Evolutionary conservation across 805 yeast species (phyloP).

Genomic region (Scheffersomyces spartinae): DNA sequence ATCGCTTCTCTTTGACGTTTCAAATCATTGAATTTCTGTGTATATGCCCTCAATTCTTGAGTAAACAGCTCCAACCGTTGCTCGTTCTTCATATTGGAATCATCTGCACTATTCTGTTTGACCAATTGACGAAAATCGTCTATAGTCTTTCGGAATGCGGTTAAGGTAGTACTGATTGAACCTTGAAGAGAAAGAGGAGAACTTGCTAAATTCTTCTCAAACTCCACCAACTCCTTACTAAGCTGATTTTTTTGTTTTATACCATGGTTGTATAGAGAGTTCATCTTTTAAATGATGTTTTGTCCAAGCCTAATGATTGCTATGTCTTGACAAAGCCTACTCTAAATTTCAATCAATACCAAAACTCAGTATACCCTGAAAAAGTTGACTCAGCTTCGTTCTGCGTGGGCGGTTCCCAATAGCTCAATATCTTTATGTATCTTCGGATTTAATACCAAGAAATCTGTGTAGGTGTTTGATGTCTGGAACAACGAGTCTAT

Average conservation of each 20-base stretch:
- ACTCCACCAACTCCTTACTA: conserved; percentile 52
- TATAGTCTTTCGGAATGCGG: conserved; percentile 64
- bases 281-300: too few species aligned
- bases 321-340: too few species aligned
- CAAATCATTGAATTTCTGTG: conserved; percentile 40
- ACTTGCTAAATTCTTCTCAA: conserved; percentile 53
- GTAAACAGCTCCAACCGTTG: conserved; percentile 51
- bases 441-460: too few species aligned
- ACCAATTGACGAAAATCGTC: conserved; percentile 53
- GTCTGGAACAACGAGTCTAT: too few species aligned
- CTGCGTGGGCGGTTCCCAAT: too few species aligned
- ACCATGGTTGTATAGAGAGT: conserved; percentile 83
- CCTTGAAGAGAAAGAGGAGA: conserved; percentile 72
- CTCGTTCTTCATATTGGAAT: conserved; percentile 44
- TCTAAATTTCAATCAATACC: too few species aligned
- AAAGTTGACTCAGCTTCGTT: too few species aligned
- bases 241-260: conserved; percentile 71
- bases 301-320: too few species aligned
- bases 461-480: too few species aligned
- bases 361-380: too few species aligned
- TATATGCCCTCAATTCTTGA: conserved; percentile 32
- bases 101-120: conserved; percentile 45
- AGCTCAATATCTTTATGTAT: too few species aligned
- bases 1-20: conserved; percentile 44
- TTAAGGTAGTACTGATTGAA: conserved; percentile 67